phyloP scores from a whole-genome alignment of 441 rosid species.

The Euphorbia corollata region DNA sequence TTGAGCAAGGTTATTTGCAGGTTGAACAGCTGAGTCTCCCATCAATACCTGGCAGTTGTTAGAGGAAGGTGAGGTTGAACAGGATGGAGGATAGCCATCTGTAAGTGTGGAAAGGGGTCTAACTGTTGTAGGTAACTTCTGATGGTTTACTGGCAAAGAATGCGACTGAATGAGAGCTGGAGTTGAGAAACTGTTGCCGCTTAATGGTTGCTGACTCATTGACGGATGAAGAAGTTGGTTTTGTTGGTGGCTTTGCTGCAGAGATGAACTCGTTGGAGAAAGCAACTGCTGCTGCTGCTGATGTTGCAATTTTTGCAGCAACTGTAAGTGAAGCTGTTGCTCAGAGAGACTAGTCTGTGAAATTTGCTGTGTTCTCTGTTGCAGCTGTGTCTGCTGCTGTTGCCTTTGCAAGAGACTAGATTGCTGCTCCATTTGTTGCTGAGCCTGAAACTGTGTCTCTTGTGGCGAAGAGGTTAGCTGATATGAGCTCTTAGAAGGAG shows the following conservation, averaged over 20 bases:
- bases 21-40: conserved; percentile 55
- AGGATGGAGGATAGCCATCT: conserved; percentile 86
- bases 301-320: conserved; percentile 74
- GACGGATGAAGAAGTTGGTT: conserved; percentile 51
- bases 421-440: conserved; percentile 63
- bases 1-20: conserved; percentile 48
- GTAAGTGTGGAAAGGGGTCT: conserved; percentile 60
- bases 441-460: conserved; percentile 61
- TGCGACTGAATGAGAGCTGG: conserved; percentile 54
- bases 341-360: conserved; percentile 53
- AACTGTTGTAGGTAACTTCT: conserved; percentile 42
- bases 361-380: conserved; percentile 36
- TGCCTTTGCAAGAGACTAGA: conserved; percentile 25
- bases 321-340: conserved; percentile 71
- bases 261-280: conserved; percentile 41
- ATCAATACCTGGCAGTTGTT: conserved; percentile 66
- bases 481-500: conserved; percentile 42
- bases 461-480: conserved; percentile 53
- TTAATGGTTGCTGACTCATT: conserved; percentile 50
- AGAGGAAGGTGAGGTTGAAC: conserved; percentile 89
- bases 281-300: conserved; percentile 51
- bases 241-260: conserved; percentile 53
- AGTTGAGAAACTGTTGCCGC: conserved; percentile 50
- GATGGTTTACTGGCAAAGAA: conserved; percentile 41
- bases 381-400: conserved; percentile 54